Evolutionary conservation across 805 yeast genomes (phyloP).

Genomic region (Candida caryicola): DNA sequence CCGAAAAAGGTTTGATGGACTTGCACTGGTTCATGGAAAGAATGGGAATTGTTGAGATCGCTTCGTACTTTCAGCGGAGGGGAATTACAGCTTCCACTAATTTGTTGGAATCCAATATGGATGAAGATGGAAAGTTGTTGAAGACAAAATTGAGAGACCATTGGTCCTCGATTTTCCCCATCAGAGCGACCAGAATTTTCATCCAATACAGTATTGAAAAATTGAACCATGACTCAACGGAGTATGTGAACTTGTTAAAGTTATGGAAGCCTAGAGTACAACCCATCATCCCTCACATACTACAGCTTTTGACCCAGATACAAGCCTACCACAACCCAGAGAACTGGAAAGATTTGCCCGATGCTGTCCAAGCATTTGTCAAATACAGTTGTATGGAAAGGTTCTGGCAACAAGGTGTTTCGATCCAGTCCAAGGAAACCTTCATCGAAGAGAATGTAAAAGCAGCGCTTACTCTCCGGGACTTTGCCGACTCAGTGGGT

Average conservation of each 20-base stretch:
- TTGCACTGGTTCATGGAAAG: constrained; percentile 98
- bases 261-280: constrained; percentile 93
- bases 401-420: constrained; percentile 98
- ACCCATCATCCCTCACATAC: constrained; percentile 86
- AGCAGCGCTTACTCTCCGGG: constrained; percentile 90
- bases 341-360: constrained; percentile 85
- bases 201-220: constrained; percentile 95
- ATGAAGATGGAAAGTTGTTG: constrained; percentile 76
- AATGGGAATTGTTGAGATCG: constrained; percentile 89
- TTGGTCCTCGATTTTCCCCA: constrained; percentile 94
- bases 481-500: constrained; percentile 97
- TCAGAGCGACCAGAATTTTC: constrained; percentile 90
- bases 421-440: constrained; percentile 89
- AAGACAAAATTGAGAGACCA: constrained; percentile 79
- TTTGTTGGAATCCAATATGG: constrained; percentile 77
- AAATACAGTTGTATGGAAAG: constrained; percentile 84
- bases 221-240: constrained; percentile 73
- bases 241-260: constrained; percentile 62
- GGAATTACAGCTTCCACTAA: constrained; percentile 77
- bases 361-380: constrained; percentile 90
- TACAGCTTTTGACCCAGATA: constrained; percentile 83
- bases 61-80: constrained; percentile 81
- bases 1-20: constrained; percentile 85
- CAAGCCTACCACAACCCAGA: constrained; percentile 93
- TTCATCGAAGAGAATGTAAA: constrained; percentile 91